Percentiles rank a stretch among this genome's conserved stretches.
Conservation (phyloP, 1,284 basidiomycete species). For the Wolfiporia cocos region DNA sequence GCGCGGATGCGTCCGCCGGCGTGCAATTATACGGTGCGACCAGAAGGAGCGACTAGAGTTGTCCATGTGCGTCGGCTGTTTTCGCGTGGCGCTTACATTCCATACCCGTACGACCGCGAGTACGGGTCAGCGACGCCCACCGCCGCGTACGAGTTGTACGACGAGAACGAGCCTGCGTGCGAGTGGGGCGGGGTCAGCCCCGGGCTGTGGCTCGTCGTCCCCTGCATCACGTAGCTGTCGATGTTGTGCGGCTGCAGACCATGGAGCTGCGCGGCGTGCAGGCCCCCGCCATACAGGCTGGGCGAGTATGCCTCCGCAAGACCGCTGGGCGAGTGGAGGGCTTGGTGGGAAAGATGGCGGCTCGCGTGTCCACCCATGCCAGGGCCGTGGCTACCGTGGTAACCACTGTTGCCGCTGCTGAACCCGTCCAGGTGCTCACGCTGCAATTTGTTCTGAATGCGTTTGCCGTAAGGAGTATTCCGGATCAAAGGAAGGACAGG, state of each 20-base stretch:
- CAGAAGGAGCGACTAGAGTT: conserved; percentile 19
- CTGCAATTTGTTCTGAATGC: conserved; percentile 95
- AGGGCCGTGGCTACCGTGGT: conserved; percentile 52
- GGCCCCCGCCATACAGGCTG: conserved; percentile 42
- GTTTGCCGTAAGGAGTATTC: conserved; percentile 96
- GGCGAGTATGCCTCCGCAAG: conserved; percentile 65
- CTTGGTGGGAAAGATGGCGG: conserved; percentile 49
- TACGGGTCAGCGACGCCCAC: conserved; percentile 66
- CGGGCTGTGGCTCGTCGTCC: conserved; percentile 56
- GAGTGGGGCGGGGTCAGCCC: conserved; percentile 50
- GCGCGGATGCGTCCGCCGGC: too few species aligned
- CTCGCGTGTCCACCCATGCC: conserved; percentile 39
- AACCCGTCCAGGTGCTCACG: conserved; percentile 81
- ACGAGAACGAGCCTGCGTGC: conserved; percentile 48
- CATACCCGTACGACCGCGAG: conserved; percentile 70
- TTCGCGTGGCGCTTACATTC: conserved; percentile 49
- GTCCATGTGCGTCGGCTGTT: conserved; percentile 11
- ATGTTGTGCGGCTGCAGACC: conserved; percentile 61
- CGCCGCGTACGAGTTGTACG: conserved; percentile 40
- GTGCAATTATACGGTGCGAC: conserved; percentile 14
- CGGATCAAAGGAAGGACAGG: conserved; percentile 95
- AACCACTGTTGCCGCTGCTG: conserved; percentile 39
- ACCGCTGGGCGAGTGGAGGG: conserved; percentile 46
- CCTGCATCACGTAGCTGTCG: conserved; percentile 74
- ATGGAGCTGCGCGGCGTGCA: conserved; percentile 48